These are phyloP conservation scores for Helicocarpus griseus DNA, from an alignment of 2,329 filamentous ascomycete genomes.

Conservation along the genomic window DNA sequence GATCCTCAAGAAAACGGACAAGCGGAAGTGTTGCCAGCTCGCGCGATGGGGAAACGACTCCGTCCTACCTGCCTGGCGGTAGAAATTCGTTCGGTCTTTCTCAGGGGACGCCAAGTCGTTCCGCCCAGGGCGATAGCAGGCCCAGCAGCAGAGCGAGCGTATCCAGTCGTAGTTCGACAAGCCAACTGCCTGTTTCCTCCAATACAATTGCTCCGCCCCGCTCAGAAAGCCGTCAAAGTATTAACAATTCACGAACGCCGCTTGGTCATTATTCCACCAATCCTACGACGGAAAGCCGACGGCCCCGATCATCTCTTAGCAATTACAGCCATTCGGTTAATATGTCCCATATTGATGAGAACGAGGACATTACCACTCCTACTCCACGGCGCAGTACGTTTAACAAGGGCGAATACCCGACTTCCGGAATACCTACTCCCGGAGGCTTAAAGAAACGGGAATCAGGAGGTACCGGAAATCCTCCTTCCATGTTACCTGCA, in stretches of 20 bases:
- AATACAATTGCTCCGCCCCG: conserved; percentile 35
- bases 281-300: conserved; percentile 40
- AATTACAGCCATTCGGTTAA: conserved; percentile 51
- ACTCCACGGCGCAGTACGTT: conserved; percentile 31
- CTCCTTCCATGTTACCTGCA: conserved; percentile 29
- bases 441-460: conserved; percentile 41
- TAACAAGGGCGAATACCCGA: conserved; percentile 28
- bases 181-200: conserved; percentile 27
- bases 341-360: conserved; percentile 47
- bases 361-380: conserved; percentile 39
- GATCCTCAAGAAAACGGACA: conserved; percentile 28
- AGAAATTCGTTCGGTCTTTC: conserved; percentile 41
- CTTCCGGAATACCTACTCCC: conserved; percentile 42
- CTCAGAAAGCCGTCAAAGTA: conserved; percentile 56
- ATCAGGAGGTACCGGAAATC: conserved; percentile 36
- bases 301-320: conserved; percentile 63
- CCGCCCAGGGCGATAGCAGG: conserved; percentile 44
- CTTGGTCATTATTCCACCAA: conserved; percentile 46
- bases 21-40: conserved; percentile 35
- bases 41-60: conserved; percentile 26
- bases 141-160: conserved; percentile 64
- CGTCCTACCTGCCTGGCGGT: conserved; percentile 26
- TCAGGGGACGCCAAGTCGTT: conserved; percentile 10
- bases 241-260: conserved; percentile 53
- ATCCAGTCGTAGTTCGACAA: conserved; percentile 37